Evolutionary conservation across 1,284 basidiomycete genomes (phyloP), one percentile per base, ranked within the genome.

Genomic region (Microbotryum silenes-acaulis): DNA sequence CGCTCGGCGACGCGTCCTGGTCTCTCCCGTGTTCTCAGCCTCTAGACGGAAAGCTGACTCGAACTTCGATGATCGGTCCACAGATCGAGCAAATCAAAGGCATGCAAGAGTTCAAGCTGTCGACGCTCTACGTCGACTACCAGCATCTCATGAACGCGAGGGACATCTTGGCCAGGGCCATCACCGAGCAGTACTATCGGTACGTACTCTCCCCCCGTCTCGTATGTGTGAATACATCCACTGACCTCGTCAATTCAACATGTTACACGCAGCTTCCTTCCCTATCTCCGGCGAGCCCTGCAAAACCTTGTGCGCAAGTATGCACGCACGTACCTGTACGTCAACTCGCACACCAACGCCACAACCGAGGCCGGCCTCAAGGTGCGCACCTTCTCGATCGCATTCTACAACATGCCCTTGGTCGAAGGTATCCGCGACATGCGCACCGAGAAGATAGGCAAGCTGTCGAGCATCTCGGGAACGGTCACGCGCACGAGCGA

Each of bases 401-500:
- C 93, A 1, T 97, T 99, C 76, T 93, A 97, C 77, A 88, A 91
- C 72, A 81, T 99, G n/a, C 89, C 91, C 10, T 80, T 98, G 29
- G 90, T 63, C 45, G 62, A 67, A 44, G 92, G 93, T 10, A 97
- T 99, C 61, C 88, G 96, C n/a, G 90, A 96, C 68, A 79, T 99
- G 53, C 82, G 88, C 68, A 97, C 91, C 55, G 89, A 92, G 71
- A 88, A 87, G 74, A 93, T 97, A 59, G 94, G 94, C 7, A 88
- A 88, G 8, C 79, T 98, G 61, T 87, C 92, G 82, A 88, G 87
- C 71, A 93, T 98, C 74, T 88, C 87, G 66, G 94, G 94, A 27
- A 97, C 94, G 0, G 96, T 99, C 31, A 99, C 96, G 2, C 82
- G 96, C 54, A 99, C 96, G 2, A 93, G 89, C 68, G 96, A 99